Evolutionary conservation across 768 basidiomycete species (phyloP), one percentile per base, ranked within the genome.

Genomic region (Xerocomellus amylosporus): DNA sequence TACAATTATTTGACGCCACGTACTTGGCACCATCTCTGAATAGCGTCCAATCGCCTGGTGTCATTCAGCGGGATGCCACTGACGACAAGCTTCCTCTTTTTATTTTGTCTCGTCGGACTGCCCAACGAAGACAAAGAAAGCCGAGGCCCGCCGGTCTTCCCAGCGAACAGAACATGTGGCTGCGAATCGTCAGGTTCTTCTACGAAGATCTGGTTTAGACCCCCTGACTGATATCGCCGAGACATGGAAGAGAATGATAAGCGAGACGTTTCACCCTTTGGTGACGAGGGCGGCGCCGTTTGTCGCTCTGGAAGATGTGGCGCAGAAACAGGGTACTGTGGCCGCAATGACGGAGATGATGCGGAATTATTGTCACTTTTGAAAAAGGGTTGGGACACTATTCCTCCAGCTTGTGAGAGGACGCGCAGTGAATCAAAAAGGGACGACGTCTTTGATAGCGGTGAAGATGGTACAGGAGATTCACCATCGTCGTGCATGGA

Each of bases 21-120:
- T 65, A 88, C 87, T 76, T 88, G 86, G 61, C 89, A 91, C 89
- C 89, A 91, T 55, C 74, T 76, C 62, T 82, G 85, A 13, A 86
- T 76, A 3, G 78, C 86, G 37, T 90, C 86, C 61, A 87, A 80
- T 58, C 84, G 85, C 34, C 74, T 74, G 22, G 75, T 68, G 62
- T 91, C 89, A 19, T 79, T 77, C 14, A 76, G 72, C 8, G 78
- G 77, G 28, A 90, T 79, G 31, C 89, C 89, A 62, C 84, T 86
- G 55, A 90, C 75, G 45, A 91, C 78, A 14, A 91, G 77, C 61
- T 80, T 82, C 66, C 77, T 86, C 71, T 82, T 84, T 62, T 82
- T 82, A 34, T 73, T 64, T 47, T 74, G 68, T 48, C 78, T 75
- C 22, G 77, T 67, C 17, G 66, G 64, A 37, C 58, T 56, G n/a